Evolutionary conservation across 495 filamentous ascomycete species (phyloP).

Genomic region (Lichenothelia convexa): DNA sequence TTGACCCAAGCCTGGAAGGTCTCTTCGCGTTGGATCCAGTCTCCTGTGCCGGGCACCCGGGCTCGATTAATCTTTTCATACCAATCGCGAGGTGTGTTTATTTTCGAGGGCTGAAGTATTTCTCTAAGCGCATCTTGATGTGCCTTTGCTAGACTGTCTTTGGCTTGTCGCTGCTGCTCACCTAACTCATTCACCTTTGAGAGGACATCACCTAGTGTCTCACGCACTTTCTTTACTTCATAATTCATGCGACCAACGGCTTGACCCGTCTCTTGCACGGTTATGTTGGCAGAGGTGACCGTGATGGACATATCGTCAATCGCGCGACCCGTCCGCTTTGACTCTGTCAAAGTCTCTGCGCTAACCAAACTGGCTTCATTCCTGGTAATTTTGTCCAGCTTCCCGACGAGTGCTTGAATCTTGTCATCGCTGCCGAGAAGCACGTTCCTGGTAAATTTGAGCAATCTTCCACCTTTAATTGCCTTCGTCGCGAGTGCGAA

Average conservation of each 20-base stretch:
- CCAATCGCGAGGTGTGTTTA: constrained; percentile 12
- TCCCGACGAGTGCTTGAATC: constrained; percentile 12
- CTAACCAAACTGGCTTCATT: constrained; percentile 16
- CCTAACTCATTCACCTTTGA: constrained; percentile 1
- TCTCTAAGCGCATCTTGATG: constrained; percentile 6
- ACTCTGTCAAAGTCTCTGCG: constrained; percentile 18
- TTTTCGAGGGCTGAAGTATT: constrained; percentile 8
- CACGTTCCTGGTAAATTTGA: constrained; percentile 12
- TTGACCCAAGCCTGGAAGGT: constrained; percentile 16
- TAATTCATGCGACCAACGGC: background rate
- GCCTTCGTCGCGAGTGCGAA: constrained; percentile 17
- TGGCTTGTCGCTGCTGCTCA: no score
- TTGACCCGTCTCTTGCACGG: constrained; percentile 2
- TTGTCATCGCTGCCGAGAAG: constrained; percentile 17
- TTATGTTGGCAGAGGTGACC: constrained; percentile 3
- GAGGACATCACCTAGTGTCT: constrained; percentile 2
- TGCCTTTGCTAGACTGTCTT: constrained; percentile 4
- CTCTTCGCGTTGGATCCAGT: constrained; percentile 18
- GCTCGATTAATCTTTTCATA: constrained; percentile 16
- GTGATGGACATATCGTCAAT: constrained; percentile 9
- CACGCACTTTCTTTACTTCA: background rate
- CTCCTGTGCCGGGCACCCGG: constrained; percentile 17
- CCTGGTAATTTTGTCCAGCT: constrained; percentile 14
- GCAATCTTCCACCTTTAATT: constrained; percentile 15
- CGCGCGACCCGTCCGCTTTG: constrained; percentile 9